These are phyloP conservation scores for Blastobotrys peoriensis DNA, from an alignment of 805 yeast species.

Conservation along the genomic window DNA sequence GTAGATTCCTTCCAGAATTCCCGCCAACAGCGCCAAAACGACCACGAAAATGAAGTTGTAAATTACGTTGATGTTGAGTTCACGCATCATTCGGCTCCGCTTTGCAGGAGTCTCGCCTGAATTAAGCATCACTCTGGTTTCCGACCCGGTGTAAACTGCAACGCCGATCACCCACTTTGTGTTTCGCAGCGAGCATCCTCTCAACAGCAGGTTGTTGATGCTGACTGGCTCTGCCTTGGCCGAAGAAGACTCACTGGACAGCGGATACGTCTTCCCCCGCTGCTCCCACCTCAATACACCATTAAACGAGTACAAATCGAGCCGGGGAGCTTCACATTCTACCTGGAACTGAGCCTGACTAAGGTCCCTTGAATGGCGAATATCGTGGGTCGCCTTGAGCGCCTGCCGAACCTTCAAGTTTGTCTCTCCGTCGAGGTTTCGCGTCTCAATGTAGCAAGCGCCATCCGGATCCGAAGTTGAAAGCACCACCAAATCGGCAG, in stretches of 20 bases:
- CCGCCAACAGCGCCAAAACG: slow-evolving; percentile 61
- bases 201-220: slow-evolving; percentile 55
- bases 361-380: slow-evolving; percentile 54
- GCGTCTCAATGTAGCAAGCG: slow-evolving; percentile 63
- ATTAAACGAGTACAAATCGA: slow-evolving; percentile 56
- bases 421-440: slow-evolving; percentile 71
- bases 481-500: slow-evolving; percentile 66
- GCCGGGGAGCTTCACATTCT: slow-evolving; percentile 69
- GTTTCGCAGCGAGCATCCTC: slow-evolving; percentile 70
- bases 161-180: slow-evolving; percentile 72
- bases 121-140: slow-evolving; percentile 71
- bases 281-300: slow-evolving; percentile 52
- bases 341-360: slow-evolving; percentile 52
- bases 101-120: slow-evolving; percentile 75
- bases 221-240: slow-evolving; percentile 48
- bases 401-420: slow-evolving; percentile 58
- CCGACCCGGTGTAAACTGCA: slow-evolving; percentile 71
- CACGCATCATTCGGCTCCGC: slow-evolving; percentile 56
- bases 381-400: slow-evolving; percentile 46
- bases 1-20: slow-evolving; percentile 61
- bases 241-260: slow-evolving; percentile 30
- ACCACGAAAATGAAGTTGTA: slow-evolving; percentile 59
- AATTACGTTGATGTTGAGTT: slow-evolving; percentile 60
- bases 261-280: slow-evolving; percentile 19
- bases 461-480: slow-evolving; percentile 67